phyloP scores from a whole-genome alignment of 352 stramenopile genomes.

The Peronospora belbahrii region DNA sequence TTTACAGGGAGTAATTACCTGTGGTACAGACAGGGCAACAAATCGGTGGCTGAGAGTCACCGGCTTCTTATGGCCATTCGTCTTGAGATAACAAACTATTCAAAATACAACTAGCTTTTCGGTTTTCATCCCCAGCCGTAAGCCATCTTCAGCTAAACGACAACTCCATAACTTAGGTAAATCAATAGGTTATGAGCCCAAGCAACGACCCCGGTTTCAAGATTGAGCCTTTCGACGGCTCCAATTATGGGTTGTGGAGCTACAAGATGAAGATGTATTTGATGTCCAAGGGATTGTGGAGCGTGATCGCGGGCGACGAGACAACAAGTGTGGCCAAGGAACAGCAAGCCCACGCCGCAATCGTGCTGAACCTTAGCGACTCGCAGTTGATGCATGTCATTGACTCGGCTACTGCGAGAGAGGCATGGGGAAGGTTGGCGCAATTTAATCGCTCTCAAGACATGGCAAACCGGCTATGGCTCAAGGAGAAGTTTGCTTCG shows the following conservation, averaged over 20 bases:
- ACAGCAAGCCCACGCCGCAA: background rate
- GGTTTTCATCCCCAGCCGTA: background rate
- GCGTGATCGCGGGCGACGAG: background rate
- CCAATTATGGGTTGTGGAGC: background rate
- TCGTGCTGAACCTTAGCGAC: background rate
- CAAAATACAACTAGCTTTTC: no score
- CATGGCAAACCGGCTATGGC: background rate
- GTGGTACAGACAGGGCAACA: no score
- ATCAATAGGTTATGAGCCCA: background rate
- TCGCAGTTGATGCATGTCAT: background rate
- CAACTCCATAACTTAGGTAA: background rate
- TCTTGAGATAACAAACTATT: no score
- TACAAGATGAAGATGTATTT: conserved; percentile 1
- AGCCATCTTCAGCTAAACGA: background rate
- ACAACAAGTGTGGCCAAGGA: background rate
- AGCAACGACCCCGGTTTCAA: background rate
- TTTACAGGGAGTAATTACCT: no score
- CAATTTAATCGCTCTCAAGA: background rate
- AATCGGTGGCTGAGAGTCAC: no score
- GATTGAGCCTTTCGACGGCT: background rate
- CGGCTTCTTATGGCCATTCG: no score
- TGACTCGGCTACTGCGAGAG: background rate
- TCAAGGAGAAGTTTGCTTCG: background rate
- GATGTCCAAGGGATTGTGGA: background rate
- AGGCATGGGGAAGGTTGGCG: background rate